Percentiles rank a stretch among this genome's conserved stretches.
These are phyloP conservation scores for Phaeosphaeriaceae sp. DNA, from an alignment of 2,329 filamentous ascomycete species.

Conservation along the genomic window DNA sequence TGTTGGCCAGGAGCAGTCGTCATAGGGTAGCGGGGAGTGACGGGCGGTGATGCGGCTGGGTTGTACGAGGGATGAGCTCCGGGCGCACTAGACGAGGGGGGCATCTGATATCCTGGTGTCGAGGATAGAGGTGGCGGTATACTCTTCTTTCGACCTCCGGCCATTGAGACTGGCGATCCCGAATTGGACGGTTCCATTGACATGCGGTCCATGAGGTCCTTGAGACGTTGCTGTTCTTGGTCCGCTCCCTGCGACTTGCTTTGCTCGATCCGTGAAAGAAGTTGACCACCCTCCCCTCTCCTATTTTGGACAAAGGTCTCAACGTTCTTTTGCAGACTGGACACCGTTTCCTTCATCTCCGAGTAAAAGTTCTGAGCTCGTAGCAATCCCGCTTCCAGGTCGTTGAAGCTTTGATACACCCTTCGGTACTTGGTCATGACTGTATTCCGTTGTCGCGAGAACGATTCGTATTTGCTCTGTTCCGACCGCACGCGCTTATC, in stretches of 20 bases:
- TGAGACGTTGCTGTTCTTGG: slow-evolving; percentile 83
- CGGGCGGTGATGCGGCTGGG: slow-evolving; percentile 55
- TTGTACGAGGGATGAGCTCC: slow-evolving; percentile 58
- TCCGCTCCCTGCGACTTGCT: slow-evolving; percentile 77
- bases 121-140: slow-evolving; percentile 52
- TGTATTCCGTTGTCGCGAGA: slow-evolving; percentile 80
- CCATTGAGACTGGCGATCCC: slow-evolving; percentile 41
- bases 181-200: slow-evolving; percentile 70
- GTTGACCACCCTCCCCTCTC: slow-evolving; percentile 85
- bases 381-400: slow-evolving; percentile 83
- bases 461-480: slow-evolving; percentile 91
- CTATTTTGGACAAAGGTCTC: slow-evolving; percentile 97
- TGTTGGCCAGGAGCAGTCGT: slow-evolving; percentile 38
- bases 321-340: slow-evolving; percentile 92
- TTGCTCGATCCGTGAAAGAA: slow-evolving; percentile 87
- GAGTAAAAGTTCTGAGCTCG: slow-evolving; percentile 92
- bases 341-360: slow-evolving; percentile 94
- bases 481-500: slow-evolving; percentile 93
- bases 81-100: slow-evolving; percentile 41
- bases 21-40: slow-evolving; percentile 55
- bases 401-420: slow-evolving; percentile 90
- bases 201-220: slow-evolving; percentile 94
- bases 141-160: slow-evolving; percentile 39
- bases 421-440: slow-evolving; percentile 90
- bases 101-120: slow-evolving; percentile 33